A percentile compares a stretch with the other conserved stretches of the same genome.
Evolutionary conservation across 2,329 filamentous ascomycete species (phyloP).

Genomic region (Ascochyta rabiei): DNA sequence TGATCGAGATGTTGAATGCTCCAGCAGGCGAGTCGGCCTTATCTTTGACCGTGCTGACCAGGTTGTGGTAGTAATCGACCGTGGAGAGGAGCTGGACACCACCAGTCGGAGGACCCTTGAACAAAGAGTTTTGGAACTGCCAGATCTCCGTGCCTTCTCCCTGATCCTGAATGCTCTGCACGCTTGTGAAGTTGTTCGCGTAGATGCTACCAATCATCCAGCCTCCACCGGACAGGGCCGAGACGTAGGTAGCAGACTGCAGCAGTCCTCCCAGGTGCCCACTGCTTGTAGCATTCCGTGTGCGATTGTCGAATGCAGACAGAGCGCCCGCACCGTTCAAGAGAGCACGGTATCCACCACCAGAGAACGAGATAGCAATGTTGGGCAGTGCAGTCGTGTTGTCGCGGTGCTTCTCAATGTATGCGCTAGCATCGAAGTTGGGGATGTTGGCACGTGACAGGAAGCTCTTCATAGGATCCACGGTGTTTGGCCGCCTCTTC

Average conservation of each 20-base stretch:
- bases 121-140: conserved; percentile 68
- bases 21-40: conserved; percentile 69
- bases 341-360: conserved; percentile 86
- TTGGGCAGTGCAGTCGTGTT: conserved; percentile 67
- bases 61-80: conserved; percentile 66
- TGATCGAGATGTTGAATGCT: conserved; percentile 69
- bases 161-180: conserved; percentile 61
- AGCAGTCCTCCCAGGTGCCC: conserved; percentile 81
- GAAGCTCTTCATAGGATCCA: conserved; percentile 76
- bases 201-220: conserved; percentile 86
- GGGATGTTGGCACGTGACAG: conserved; percentile 74
- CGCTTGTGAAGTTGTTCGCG: conserved; percentile 76
- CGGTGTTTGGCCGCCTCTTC: conserved; percentile 72
- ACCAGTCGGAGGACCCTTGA: conserved; percentile 61
- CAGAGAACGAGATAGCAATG: conserved; percentile 78
- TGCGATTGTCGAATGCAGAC: conserved; percentile 78
- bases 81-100: conserved; percentile 61
- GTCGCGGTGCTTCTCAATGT: conserved; percentile 66
- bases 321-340: conserved; percentile 81
- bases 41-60: conserved; percentile 62
- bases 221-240: conserved; percentile 80
- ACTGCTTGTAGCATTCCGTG: conserved; percentile 61
- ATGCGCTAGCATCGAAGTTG: conserved; percentile 76
- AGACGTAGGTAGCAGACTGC: conserved; percentile 79
- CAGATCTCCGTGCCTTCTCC: conserved; percentile 59